Evolutionary conservation across 225 moss, liverwort and hornwort species (phyloP).

Genomic region (Sphagnum tenellum): DNA sequence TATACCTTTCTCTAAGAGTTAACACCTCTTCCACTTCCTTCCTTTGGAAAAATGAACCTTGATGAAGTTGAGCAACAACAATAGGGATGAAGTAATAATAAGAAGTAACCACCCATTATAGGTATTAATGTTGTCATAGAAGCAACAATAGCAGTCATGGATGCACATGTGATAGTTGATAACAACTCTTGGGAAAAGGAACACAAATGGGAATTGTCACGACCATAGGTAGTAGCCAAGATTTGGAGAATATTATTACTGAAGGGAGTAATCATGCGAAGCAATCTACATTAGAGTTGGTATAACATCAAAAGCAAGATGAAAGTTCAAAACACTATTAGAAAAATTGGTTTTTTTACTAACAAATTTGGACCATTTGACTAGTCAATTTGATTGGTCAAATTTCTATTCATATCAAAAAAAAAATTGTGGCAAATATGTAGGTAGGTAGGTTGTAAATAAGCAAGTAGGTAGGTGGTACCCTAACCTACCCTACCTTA

Average conservation of each 20-base stretch:
- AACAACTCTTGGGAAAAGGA: constrained; percentile 9
- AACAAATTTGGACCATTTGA: no score
- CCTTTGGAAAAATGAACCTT: constrained; percentile 35
- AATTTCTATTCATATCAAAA: no score
- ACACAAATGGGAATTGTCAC: constrained; percentile 8
- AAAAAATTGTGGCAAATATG: no score
- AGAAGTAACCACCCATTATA: no score
- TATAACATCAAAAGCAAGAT: not conserved
- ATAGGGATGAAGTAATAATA: constrained; percentile 14
- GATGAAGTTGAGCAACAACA: constrained; percentile 31
- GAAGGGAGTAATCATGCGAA: not conserved
- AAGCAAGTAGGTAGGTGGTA: no score
- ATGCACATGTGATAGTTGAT: constrained; percentile 6
- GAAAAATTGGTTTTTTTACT: no score
- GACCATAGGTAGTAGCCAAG: not conserved
- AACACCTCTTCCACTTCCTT: constrained; percentile 41
- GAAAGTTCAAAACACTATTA: not conserved
- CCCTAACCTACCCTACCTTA: no score
- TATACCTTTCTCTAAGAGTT: constrained; percentile 20
- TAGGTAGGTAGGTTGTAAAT: no score
- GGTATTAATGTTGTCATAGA: constrained; percentile 4
- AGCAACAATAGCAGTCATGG: constrained; percentile 15
- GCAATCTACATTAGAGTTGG: no score
- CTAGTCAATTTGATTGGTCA: no score
- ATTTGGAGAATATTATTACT: constrained; percentile 5